Conservation (phyloP, 1,139 yeast genomes). For the Geotrichum histeridarum region DNA sequence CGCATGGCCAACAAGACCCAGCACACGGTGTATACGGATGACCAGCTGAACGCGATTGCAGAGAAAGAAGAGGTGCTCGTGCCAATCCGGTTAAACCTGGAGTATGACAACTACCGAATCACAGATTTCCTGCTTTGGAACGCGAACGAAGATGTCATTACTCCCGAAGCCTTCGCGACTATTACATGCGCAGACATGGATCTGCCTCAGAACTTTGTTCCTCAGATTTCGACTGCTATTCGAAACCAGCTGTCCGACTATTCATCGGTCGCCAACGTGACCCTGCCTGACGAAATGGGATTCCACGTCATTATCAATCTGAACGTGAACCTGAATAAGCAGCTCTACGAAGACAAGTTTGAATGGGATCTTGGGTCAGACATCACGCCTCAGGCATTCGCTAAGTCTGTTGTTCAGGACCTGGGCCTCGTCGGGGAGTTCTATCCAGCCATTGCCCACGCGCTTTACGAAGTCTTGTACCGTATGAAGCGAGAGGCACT, state of each 20-base stretch:
- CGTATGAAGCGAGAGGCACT: constrained; percentile 75
- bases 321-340: constrained; percentile 77
- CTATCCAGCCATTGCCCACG: constrained; percentile 82
- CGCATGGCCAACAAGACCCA: constrained; percentile 31
- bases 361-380: constrained; percentile 83
- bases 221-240: constrained; percentile 65
- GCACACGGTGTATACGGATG: constrained; percentile 36
- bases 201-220: constrained; percentile 52
- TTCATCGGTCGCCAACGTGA: constrained; percentile 57
- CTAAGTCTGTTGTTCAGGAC: constrained; percentile 75
- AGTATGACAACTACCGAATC: constrained; percentile 56
- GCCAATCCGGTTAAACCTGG: constrained; percentile 75
- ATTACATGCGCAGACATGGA: constrained; percentile 80
- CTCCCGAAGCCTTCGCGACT: constrained; percentile 80
- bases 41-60: constrained; percentile 36
- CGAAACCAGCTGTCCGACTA: constrained; percentile 76
- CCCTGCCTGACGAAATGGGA: constrained; percentile 58
- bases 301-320: constrained; percentile 74
- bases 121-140: constrained; percentile 91
- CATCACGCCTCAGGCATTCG: constrained; percentile 78
- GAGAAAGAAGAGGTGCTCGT: constrained; percentile 48
- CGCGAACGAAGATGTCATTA: constrained; percentile 61
- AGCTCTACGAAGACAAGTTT: constrained; percentile 82
- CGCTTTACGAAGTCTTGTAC: constrained; percentile 73
- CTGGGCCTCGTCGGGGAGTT: constrained; percentile 82